Evolutionary conservation across 805 yeast species (phyloP), one percentile per base, ranked within the genome.

Genomic region (Metschnikowia vanudenii): DNA sequence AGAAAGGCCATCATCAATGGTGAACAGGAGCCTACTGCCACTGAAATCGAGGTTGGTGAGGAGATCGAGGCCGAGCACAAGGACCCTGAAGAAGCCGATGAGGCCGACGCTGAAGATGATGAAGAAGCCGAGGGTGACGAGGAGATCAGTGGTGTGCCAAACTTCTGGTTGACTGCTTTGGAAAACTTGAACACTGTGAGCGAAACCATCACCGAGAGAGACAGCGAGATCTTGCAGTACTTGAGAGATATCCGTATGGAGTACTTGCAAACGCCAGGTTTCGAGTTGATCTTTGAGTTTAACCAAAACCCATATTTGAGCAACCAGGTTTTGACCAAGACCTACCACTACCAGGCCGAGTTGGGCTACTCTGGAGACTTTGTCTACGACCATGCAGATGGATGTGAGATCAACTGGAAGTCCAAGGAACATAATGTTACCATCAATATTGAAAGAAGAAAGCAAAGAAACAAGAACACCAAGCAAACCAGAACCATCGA

Each of bases 381-480:
- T 66, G 90, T 94, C 57, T 94, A 92, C 68, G 97, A 92, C 69
- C 96, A 88, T 64, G 98, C 99, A 11, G 95, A 88, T 63, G 98
- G 98, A 45, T 76, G 80, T 55, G 84, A 81, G 46, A 87, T 94
- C 64, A 73, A 85, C 57, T 94, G 99, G 99, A 73, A 71, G 53
- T 79, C 84, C 44, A 83, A 84, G 59, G 95, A 85, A 56, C 74
- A 75, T 51, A 92, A 94, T 63, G 90, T 88, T 43, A 92, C 98
- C 16, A 80, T 94, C 46, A 71, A 75, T 49, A 84, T 94, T 47
- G 97, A 92, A 75, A 87, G 88, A 78, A 84, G 97, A 73, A 94
- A 91, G 73, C 99, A 94, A 75, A 85, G 98, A 74, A 94, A 94
- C 70, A 92, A 91, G 75, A 82, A 85, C 66, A 94, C 99, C 49